Evolutionary conservation across 495 filamentous ascomycete genomes (phyloP), one percentile per base, ranked within the genome.

Genomic region (Daldinia caldariorum): DNA sequence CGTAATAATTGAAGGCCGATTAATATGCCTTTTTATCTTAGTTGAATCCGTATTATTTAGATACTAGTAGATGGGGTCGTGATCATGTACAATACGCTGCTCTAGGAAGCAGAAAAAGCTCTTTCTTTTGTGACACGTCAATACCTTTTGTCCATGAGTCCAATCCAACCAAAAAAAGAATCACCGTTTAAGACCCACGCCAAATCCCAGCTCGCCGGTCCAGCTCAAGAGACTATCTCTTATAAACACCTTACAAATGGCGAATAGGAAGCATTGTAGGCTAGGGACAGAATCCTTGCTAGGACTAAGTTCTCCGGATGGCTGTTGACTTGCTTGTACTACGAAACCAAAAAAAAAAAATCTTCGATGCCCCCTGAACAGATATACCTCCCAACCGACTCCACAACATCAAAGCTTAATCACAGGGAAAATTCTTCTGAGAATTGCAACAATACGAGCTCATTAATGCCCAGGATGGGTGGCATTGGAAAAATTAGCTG

Each of bases 71-170:
- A 51, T 50, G 22, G 18, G 9, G 61, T 6, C 7, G 14, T n/a
- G 51, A 31, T 49, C 31, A 37, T 18, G 45, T 20, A 9, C 31
- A 16, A 53, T 58, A 66, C 41, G 35, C 65, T 41, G 31, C 26
- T 31, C 43, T 34, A 4, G 16, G 38, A 29, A 22, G n/a, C 9
- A 66, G n/a, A 18, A 53, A 4, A 51, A 13, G 16, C 6, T 4
- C 13, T 32, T 18, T 43, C 16, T 6, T 47, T 49, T 66, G 26
- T 49, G 57, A 67, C 22, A 59, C 45, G 54, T 63, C 45, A 66
- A 45, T 61, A 62, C 31, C n/a, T 16, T 9, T 49, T 26, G 16
- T 20, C 31, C 59, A 45, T 54, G 10, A 31, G 8, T 59, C n/a
- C n/a, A 35, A 6, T 18, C 54, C 18, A 54, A 50, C 53, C 45